Evolutionary conservation across 352 stramenopile genomes (phyloP), one percentile per base, ranked within the genome.

Genomic region (Aphanomyces euteiches): DNA sequence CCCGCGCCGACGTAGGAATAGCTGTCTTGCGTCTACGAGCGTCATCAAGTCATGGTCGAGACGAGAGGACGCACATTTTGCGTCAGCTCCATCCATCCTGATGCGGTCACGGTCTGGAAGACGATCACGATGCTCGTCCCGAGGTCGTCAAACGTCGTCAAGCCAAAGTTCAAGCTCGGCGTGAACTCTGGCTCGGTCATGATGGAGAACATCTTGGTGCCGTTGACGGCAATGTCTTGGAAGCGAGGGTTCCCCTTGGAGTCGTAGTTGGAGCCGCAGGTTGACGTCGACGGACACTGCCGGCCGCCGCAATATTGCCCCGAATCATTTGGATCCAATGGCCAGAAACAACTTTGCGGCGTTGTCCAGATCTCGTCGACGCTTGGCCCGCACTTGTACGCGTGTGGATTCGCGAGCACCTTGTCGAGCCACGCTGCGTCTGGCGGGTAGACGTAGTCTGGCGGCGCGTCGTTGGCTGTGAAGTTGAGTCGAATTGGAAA

Each of bases 61-160:
- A 17, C 17, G 48, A 69, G 5, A 61, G 56, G 8, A 79, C 88
- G 80, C 19, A 92, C 80, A 75, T 92, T 92, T 73, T 97, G 94
- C 90, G 98, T 97, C 63, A 98, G 90, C 45, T 74, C 53, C 0
- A 84, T 95, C 95, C 95, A 98, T 0, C 95, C 95, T 80, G 98
- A 95, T 56, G 96, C 76, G 3, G 94, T 98, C 53, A 98, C 90
- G 1, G 87, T 80, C 75, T 98, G 93, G 72, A 98, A 97, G 45
- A 98, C 96, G 7, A 90, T 96, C 41, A 98, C 79, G 45, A 98
- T 96, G 1, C 92, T 86, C 8, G 63, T 79, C 0, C 77, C 77
- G 47, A 98, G 91, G 66, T 95, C 87, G 78, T 98, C 94, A 73
- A 98, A 98, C 17, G 76, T 92, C 2, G 92, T 97, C 45, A 95